Conservation (phyloP, 345 rosid species). For the Citrus hindsii region DNA sequence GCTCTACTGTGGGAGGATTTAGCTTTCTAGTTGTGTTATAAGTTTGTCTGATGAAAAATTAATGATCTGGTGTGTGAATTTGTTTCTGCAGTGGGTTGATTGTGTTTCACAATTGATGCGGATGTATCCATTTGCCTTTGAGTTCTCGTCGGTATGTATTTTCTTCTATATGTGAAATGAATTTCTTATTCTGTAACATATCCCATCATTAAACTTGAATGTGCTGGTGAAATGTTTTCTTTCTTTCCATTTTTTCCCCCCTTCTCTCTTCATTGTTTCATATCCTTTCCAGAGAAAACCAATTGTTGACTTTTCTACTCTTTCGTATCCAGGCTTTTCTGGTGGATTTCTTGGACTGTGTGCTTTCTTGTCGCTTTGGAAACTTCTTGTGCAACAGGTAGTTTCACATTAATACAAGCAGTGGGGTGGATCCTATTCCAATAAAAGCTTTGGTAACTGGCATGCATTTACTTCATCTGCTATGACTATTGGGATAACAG, state of each 20-base stretch:
- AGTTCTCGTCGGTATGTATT: no score
- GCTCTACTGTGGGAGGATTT: no score
- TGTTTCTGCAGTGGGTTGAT: slow-evolving; percentile 59
- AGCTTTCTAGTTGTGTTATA: no score
- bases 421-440: background rate
- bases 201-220: slow-evolving; percentile 11
- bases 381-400: slow-evolving; percentile 95
- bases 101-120: slow-evolving; percentile 86
- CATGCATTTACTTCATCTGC: background rate
- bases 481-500: background rate
- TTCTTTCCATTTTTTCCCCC: background rate
- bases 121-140: slow-evolving; percentile 49
- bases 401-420: background rate
- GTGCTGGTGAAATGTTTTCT: background rate
- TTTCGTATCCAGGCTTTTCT: slow-evolving; percentile 65
- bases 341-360: slow-evolving; percentile 85
- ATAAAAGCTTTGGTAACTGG: background rate
- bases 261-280: background rate
- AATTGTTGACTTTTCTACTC: background rate
- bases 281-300: background rate
- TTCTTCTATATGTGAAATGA: no score
- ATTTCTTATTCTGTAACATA: background rate
- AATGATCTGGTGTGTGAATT: no score
- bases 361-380: slow-evolving; percentile 93
- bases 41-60: no score